These are phyloP conservation scores for Massarina eburnea DNA, from an alignment of 2,329 filamentous ascomycete species.

Conservation along the genomic window DNA sequence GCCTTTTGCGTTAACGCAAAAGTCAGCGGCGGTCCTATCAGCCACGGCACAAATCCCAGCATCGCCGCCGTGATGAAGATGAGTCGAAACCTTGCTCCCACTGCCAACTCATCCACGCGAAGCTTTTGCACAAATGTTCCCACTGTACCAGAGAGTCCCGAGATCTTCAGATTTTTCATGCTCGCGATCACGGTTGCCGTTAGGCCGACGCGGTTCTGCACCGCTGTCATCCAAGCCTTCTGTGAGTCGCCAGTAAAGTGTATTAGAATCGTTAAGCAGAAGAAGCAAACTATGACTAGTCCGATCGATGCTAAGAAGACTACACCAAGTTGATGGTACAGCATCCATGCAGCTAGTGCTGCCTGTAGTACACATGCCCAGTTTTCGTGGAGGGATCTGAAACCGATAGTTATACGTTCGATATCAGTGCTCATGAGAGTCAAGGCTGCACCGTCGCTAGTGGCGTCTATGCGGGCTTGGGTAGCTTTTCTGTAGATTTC, in stretches of 20 bases:
- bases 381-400: constrained; percentile 20
- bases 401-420: constrained; percentile 18
- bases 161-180: constrained; percentile 47
- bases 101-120: constrained; percentile 38
- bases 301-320: constrained; percentile 24
- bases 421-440: constrained; percentile 31
- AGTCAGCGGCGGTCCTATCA: constrained; percentile 9
- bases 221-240: constrained; percentile 25
- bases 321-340: constrained; percentile 22
- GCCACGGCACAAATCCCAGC: constrained; percentile 7
- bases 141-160: constrained; percentile 37
- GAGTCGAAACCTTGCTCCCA: constrained; percentile 8
- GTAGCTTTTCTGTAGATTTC: constrained; percentile 14
- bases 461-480: constrained; percentile 6
- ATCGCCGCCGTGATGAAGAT: constrained; percentile 12
- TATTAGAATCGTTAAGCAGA: constrained; percentile 18
- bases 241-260: constrained; percentile 27
- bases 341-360: constrained; percentile 16
- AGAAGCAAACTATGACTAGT: constrained; percentile 20
- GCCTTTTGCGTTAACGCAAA: constrained; percentile 3
- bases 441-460: constrained; percentile 9
- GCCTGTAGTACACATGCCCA: constrained; percentile 19
- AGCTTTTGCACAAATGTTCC: constrained; percentile 36
- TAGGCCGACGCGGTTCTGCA: constrained; percentile 29
- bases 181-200: constrained; percentile 34